Conservation (phyloP, 1,284 basidiomycete species). For the Rhizoctonia solani region DNA sequence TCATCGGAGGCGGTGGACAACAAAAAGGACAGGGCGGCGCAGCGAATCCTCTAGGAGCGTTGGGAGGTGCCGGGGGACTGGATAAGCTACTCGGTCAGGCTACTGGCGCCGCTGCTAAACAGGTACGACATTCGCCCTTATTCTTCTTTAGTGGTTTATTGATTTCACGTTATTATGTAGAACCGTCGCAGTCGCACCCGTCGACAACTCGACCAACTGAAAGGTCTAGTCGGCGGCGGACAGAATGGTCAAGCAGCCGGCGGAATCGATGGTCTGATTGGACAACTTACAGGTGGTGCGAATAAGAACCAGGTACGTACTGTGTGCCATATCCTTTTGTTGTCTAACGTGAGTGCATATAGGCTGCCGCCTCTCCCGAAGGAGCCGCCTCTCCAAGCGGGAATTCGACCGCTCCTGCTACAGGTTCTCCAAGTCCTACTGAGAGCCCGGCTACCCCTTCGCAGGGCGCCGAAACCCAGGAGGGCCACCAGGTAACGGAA, state of each 20-base stretch:
- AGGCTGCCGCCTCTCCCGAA: not conserved
- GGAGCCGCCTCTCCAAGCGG: too few species aligned
- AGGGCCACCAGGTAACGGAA: too few species aligned
- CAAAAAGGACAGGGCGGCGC: not conserved
- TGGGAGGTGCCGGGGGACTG: not conserved
- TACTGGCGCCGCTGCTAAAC: slow-evolving; percentile 1
- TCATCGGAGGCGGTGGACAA: not conserved
- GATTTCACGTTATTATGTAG: not conserved
- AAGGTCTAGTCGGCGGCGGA: slow-evolving; percentile 7
- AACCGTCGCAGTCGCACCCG: too few species aligned
- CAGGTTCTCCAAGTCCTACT: too few species aligned
- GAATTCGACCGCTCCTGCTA: too few species aligned
- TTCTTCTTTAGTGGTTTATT: not conserved
- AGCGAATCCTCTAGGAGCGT: not conserved
- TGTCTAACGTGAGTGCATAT: not conserved
- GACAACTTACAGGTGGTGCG: not conserved
- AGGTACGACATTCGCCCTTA: not conserved
- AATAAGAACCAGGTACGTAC: not conserved
- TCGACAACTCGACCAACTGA: slow-evolving; percentile 24
- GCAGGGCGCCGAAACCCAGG: too few species aligned
- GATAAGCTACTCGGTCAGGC: not conserved
- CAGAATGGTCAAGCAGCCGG: not conserved
- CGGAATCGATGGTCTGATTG: not conserved
- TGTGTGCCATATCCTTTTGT: not conserved
- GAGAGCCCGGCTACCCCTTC: too few species aligned